phyloP scores from a whole-genome alignment of 257 asterid species.

The Petunia secreta region DNA sequence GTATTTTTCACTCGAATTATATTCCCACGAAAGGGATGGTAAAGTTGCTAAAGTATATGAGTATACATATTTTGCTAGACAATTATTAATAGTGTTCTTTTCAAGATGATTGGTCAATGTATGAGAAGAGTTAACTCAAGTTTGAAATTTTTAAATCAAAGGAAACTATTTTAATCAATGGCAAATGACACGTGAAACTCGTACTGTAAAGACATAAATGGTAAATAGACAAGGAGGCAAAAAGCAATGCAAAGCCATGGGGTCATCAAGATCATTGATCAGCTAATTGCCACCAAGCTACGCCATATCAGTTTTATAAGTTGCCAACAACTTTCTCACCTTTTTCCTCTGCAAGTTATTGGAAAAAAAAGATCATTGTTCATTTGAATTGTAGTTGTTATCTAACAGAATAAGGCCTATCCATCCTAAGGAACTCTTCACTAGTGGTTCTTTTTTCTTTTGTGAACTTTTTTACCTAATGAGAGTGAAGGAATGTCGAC shows the following conservation, averaged over 20 bases:
- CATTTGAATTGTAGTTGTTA: no score
- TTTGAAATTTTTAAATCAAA: neutral
- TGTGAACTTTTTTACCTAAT: no score
- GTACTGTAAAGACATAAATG: constrained; percentile 2
- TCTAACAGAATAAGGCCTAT: no score
- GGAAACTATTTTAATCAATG: neutral
- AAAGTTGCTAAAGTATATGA: no score
- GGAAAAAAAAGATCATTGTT: neutral
- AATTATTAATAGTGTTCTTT: neutral
- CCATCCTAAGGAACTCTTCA: no score
- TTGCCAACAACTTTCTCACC: constrained; percentile 22
- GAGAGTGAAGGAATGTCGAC: neutral
- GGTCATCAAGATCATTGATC: neutral
- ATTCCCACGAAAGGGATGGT: no score
- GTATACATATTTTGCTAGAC: neutral
- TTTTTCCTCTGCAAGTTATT: constrained; percentile 25
- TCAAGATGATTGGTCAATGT: constrained; percentile 10
- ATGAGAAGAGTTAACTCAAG: neutral
- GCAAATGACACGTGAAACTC: constrained; percentile 7
- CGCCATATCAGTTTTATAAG: neutral
- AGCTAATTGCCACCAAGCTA: constrained; percentile 22
- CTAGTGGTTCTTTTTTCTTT: no score
- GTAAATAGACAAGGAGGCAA: neutral
- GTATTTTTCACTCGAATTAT: no score
- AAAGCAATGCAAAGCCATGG: neutral